These are phyloP conservation scores for Trichoderma brevicompactum DNA, from an alignment of 2,329 filamentous ascomycete species.

Conservation along the genomic window DNA sequence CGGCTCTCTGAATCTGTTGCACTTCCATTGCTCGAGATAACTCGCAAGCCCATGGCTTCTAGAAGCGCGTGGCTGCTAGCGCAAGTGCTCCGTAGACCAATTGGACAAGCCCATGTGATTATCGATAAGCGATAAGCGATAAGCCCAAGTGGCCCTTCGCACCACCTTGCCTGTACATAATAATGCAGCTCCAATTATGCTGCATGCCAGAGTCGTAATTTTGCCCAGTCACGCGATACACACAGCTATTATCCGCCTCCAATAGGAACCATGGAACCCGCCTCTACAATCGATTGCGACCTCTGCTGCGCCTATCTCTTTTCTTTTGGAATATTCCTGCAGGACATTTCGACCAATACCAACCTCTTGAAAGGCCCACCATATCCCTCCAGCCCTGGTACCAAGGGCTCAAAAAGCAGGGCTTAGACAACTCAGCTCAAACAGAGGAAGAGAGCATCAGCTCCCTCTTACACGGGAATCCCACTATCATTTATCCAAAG, in stretches of 20 bases:
- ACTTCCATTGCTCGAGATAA: no score
- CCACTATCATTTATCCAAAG: no score
- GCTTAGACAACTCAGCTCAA: not conserved
- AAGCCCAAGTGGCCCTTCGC: not conserved
- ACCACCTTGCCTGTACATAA: not conserved
- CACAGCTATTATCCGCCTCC: not conserved
- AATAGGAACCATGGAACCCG: constrained; percentile 22
- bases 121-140: constrained; percentile 21
- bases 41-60: no score
- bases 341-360: constrained; percentile 41
- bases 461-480: not conserved
- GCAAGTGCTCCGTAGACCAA: not conserved
- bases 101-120: not conserved
- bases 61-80: not conserved
- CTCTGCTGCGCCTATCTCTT: constrained; percentile 43
- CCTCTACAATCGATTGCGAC: constrained; percentile 36
- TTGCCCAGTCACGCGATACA: constrained; percentile 9
- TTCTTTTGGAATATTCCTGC: constrained; percentile 45
- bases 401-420: constrained; percentile 18
- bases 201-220: constrained; percentile 3
- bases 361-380: constrained; percentile 32
- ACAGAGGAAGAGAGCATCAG: not conserved
- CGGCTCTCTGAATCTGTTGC: no score
- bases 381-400: not conserved
- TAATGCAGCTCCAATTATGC: not conserved